A percentile compares a stretch with the other conserved stretches of the same genome.
Evolutionary conservation across 768 basidiomycete genomes (phyloP).

Genomic region (Kondoa subrosea): DNA sequence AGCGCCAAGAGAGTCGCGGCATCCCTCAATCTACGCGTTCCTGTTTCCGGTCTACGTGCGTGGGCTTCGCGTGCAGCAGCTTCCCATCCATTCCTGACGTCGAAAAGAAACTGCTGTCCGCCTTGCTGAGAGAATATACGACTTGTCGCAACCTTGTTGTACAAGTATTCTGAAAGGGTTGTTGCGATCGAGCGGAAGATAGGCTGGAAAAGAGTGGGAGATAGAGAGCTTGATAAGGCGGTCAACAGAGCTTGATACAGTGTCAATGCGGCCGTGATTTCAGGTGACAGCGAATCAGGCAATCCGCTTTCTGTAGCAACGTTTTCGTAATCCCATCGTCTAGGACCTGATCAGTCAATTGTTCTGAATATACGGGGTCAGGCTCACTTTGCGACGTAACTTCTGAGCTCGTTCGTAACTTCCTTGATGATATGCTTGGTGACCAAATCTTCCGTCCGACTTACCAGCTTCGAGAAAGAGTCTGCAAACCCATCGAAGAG

Average conservation of each 20-base stretch:
- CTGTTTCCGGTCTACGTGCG: slow-evolving; percentile 43
- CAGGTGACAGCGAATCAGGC: slow-evolving; percentile 32
- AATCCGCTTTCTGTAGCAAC: background rate
- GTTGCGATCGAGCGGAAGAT: slow-evolving; percentile 61
- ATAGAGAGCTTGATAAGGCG: slow-evolving; percentile 49
- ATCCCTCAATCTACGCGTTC: slow-evolving; percentile 58
- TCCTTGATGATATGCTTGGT: slow-evolving; percentile 67
- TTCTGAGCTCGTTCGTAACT: slow-evolving; percentile 55
- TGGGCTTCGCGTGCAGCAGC: slow-evolving; percentile 35
- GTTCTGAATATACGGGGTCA: slow-evolving; percentile 32
- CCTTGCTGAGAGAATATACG: slow-evolving; percentile 45
- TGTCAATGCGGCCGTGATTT: slow-evolving; percentile 57
- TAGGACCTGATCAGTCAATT: slow-evolving; percentile 24
- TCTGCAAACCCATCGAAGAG: slow-evolving; percentile 63
- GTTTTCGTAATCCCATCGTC: slow-evolving; percentile 29
- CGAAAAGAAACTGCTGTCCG: slow-evolving; percentile 47
- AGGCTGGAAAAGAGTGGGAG: slow-evolving; percentile 41
- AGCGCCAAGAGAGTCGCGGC: slow-evolving; percentile 52
- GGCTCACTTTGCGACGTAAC: slow-evolving; percentile 47
- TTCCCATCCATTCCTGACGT: slow-evolving; percentile 73
- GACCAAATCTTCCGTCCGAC: slow-evolving; percentile 73
- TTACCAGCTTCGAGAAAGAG: slow-evolving; percentile 45
- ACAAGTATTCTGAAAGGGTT: slow-evolving; percentile 55
- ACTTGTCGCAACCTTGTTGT: slow-evolving; percentile 65
- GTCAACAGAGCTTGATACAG: slow-evolving; percentile 62